Percentiles rank a stretch among this genome's conserved stretches.
phyloP scores from a whole-genome alignment of 352 stramenopile genomes.

The Sclerospora graminicola region DNA sequence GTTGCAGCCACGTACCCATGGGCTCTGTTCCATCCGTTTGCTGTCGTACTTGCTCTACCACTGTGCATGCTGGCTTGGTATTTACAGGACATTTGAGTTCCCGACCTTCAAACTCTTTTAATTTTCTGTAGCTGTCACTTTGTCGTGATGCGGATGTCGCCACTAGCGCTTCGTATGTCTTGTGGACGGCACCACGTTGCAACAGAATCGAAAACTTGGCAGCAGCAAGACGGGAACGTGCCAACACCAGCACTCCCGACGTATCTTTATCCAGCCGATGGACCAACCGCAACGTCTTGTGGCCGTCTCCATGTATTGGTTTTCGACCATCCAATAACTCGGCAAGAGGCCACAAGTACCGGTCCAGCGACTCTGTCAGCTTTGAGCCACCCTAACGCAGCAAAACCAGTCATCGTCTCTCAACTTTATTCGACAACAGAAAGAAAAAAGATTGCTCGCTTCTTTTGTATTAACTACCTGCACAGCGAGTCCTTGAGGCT shows the following conservation, averaged over 20 bases:
- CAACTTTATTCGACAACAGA: not conserved
- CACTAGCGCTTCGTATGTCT: constrained; percentile 58
- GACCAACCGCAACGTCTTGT: constrained; percentile 31
- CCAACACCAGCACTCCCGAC: constrained; percentile 54
- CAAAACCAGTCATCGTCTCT: not conserved
- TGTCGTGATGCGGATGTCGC: not conserved
- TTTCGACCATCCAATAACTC: constrained; percentile 4
- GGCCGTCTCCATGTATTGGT: too few species aligned
- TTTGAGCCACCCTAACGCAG: constrained; percentile 20
- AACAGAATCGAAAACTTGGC: constrained; percentile 48
- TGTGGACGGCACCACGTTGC: constrained; percentile 25
- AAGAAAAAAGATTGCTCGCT: not conserved
- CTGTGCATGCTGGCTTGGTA: constrained; percentile 33
- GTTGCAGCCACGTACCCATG: constrained; percentile 31
- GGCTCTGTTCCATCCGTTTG: constrained; percentile 1
- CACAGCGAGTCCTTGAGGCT: constrained; percentile 56
- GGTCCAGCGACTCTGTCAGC: constrained; percentile 29
- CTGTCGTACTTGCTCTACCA: constrained; percentile 18
- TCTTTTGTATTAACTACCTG: constrained; percentile 15
- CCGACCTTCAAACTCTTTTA: constrained; percentile 15
- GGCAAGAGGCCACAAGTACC: constrained; percentile 35
- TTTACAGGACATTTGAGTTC: constrained; percentile 29
- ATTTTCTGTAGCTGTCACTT: not conserved
- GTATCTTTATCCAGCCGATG: constrained; percentile 69
- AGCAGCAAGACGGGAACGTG: constrained; percentile 49